Conservation (phyloP, 441 rosid species). For the Erodium texanum region DNA sequence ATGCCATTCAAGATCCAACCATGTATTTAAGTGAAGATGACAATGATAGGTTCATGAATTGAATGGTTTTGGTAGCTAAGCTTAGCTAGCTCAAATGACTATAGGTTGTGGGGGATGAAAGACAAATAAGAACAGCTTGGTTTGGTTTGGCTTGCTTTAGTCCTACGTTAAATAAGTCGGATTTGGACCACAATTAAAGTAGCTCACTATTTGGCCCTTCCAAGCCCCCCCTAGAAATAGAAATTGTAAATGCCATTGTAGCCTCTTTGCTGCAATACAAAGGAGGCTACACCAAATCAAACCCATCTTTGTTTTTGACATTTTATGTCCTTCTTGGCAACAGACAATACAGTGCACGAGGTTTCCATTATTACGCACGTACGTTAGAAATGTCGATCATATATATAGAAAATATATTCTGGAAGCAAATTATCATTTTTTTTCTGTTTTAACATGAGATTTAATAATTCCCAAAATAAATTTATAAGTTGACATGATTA, state of each 20-base stretch:
- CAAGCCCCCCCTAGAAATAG: not conserved
- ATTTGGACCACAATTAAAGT: constrained; percentile 3
- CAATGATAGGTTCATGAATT: not conserved
- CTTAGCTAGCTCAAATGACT: not conserved
- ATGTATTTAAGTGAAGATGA: not conserved
- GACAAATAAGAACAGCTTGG: too few relatives aligned
- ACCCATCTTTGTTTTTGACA: too few relatives aligned
- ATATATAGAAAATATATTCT: too few relatives aligned
- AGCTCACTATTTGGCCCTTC: not conserved
- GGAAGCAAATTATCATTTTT: too few relatives aligned
- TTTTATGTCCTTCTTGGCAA: too few relatives aligned
- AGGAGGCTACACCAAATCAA: not conserved
- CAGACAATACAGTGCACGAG: too few relatives aligned
- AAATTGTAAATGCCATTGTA: not conserved
- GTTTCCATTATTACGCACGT: too few relatives aligned
- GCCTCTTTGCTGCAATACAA: not conserved
- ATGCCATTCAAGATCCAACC: not conserved
- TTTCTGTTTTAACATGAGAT: too few relatives aligned
- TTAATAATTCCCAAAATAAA: too few relatives aligned
- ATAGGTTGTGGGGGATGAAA: too few relatives aligned
- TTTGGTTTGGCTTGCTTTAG: not conserved
- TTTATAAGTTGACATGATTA: too few relatives aligned
- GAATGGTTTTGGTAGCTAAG: not conserved
- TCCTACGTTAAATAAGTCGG: not conserved
- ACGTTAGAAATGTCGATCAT: too few relatives aligned